Evolutionary conservation across 345 rosid species (phyloP), one percentile per base, ranked within the genome.

Genomic region (Eucalyptus cloeziana): DNA sequence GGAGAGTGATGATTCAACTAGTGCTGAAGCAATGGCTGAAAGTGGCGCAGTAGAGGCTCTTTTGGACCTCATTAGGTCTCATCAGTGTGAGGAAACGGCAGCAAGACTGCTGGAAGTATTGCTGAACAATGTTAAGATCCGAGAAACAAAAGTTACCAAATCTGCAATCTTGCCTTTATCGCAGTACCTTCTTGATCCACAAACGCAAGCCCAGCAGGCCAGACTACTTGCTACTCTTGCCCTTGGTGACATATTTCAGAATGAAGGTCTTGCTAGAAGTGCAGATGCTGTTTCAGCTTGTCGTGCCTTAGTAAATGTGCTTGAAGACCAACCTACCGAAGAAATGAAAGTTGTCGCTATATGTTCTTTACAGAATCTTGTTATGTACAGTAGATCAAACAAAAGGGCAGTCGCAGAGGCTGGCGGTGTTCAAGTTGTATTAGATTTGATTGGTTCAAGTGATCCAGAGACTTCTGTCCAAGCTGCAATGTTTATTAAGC

Each of bases 351-450:
- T 98, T 88, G 99, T 98, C 21, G 99, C 99, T 14, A 95, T 98
- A 91, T 98, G 99, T 93, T 97, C 99, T 88, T 89, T 98, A 92
- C 99, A 98, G 90, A 98, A 98, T 92, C 98, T 98, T 90, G 99
- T 98, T 52, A 97, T 95, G 99, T 93, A 95, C 91, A 96, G 99
- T 88, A 93, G 99, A 88, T 95, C 99, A 31, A 98, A 98, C 92
- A 98, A 96, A 95, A 94, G 99, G 93, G 99, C 99, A 22, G 99
- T 98, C 91, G 99, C 99, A 22, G 99, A 98, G 95, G 99, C 99
- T 89, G 99, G 99, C 87, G 99, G 99, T 88, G 99, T 98, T 89
- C 99, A 98, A 93, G 99, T 98, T 49, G 94, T 98, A 54, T 89
- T 98, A 94, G 99, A 97, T 94, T 93, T 98, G 87, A 97, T 97